Base-by-base conservation (phyloP, 2,329 filamentous ascomycete species). In the Byssochlamys sp. region DNA sequence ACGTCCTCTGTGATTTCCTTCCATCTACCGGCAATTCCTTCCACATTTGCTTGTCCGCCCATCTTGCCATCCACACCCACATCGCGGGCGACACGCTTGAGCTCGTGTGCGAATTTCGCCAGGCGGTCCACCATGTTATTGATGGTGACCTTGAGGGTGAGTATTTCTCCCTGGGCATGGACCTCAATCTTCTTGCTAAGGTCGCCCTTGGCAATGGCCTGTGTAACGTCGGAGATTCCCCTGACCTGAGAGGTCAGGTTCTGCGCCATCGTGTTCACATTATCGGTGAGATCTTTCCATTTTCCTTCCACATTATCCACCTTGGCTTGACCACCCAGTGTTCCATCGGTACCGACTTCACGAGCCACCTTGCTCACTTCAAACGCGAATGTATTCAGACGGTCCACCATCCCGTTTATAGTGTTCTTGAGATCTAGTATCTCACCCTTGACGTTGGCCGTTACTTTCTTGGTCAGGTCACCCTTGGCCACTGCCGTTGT, bases 111-210 rank as follows among this genome's bases (percentile, higher is more conserved):
- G 83, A 95, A 96, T 63, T 91, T 90, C 57, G 92, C 92, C 53
- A 96, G 77, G 58, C 91, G 84, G 67, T 91, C 90, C 60, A 96
- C 91, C 91, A 96, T 96, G 82, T 96, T 91, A 72, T 96, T 96
- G 76, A 96, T 95, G 52, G 91, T 96, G 70, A 94, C 89, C 71
- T 95, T 95, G 57, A 96, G 75, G 1, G 95, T 85, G 64, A 92
- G 83, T 61, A 96, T 95, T 74, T 96, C 91, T 71, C 91, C 91
- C 74, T 91, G 90, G 53, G 91, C 91, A 66, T 95, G 87, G 11
- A 96, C 91, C 62, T 94, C 88, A 66, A 96, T 95, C 75, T 92
- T 92, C 70, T 91, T 88, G 71, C 88, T 94, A 85, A 96, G 91
- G 75, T 96, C 89, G 65, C 91, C 91, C 66, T 91, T 89, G 61